These are phyloP conservation scores for Sporothrix curviconia DNA, from an alignment of 2,329 filamentous ascomycete genomes.

Conservation along the genomic window DNA sequence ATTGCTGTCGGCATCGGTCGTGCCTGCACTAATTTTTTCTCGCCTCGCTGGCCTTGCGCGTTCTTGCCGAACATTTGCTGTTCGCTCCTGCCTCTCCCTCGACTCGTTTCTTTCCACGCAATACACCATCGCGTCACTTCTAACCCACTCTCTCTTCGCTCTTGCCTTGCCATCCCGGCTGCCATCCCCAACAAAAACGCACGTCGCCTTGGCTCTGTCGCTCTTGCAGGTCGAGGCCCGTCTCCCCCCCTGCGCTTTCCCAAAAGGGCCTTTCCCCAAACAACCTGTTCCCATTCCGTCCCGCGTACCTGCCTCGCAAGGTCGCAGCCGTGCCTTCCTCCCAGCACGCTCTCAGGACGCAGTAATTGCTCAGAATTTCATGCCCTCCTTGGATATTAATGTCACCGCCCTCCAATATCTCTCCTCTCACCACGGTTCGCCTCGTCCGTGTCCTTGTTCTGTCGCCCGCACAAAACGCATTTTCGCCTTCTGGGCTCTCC, in stretches of 20 bases:
- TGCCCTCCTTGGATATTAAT: no score
- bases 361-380: no score
- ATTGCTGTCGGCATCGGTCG: conserved; percentile 3
- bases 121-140: background rate
- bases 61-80: background rate
- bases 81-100: background rate
- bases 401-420: background rate
- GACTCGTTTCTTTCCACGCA: background rate
- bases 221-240: background rate
- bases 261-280: background rate
- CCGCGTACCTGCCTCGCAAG: background rate
- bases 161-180: background rate
- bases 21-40: background rate
- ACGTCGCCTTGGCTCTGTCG: no score
- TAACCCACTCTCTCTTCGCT: background rate
- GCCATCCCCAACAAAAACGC: background rate
- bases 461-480: background rate
- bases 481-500: background rate
- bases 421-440: background rate
- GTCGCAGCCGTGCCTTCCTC: conserved; percentile 4
- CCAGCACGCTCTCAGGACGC: no score
- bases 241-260: background rate
- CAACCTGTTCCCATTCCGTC: background rate
- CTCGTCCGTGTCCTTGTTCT: background rate
- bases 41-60: background rate